These are phyloP conservation scores for Cryptosporidium sp. DNA, from an alignment of 169 alveolate species.

Conservation along the genomic window DNA sequence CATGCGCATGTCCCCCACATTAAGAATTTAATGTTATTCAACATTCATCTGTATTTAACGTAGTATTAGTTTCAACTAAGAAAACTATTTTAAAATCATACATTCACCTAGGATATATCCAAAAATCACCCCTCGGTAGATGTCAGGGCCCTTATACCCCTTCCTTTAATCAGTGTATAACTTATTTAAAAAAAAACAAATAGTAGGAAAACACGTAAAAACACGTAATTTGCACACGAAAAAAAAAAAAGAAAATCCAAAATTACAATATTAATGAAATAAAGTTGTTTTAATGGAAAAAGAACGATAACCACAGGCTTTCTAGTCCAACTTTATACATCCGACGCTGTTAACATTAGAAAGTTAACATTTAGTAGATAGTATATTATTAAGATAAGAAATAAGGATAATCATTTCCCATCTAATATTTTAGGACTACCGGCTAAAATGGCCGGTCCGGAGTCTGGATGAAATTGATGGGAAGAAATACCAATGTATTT, in stretches of 20 bases:
- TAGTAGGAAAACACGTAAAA: background rate
- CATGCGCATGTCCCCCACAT: conserved; percentile 43
- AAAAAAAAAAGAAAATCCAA: background rate
- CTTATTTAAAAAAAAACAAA: no score
- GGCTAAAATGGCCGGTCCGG: background rate
- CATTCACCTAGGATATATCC: no score
- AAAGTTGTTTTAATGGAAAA: background rate
- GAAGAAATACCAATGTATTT: background rate
- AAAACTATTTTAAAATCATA: no score
- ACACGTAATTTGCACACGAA: background rate
- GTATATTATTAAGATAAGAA: background rate
- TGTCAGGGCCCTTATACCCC: no score
- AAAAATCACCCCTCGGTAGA: no score
- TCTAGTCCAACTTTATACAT: background rate
- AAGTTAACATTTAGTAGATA: background rate
- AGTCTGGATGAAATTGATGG: background rate
- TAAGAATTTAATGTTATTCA: background rate
- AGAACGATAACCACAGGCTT: background rate
- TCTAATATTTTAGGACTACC: background rate
- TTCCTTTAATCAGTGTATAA: no score
- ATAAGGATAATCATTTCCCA: background rate
- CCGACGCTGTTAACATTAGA: background rate
- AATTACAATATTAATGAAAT: conserved; percentile 10
- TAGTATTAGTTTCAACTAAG: no score
- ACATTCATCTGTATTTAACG: no score